Evolutionary conservation across 2,329 filamentous ascomycete genomes (phyloP).

Genomic region (Raffaelea deltoideospora): DNA sequence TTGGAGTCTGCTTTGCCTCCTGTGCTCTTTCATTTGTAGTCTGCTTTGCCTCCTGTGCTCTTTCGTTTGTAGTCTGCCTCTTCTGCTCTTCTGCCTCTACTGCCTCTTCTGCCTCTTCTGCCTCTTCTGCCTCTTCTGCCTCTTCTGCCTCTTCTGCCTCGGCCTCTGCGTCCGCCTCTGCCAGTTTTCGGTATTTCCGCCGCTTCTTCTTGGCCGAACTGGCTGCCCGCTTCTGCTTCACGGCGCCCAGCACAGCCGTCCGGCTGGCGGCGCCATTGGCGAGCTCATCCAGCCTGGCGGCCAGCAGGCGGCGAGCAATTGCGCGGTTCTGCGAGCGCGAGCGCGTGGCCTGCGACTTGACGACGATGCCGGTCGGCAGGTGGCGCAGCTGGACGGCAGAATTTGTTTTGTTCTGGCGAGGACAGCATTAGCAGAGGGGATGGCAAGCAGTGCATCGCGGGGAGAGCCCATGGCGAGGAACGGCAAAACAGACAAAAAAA

Average conservation of each 20-base stretch:
- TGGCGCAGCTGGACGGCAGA: conserved; percentile 91
- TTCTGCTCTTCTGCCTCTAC: neutral
- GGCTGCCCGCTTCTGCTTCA: conserved; percentile 53
- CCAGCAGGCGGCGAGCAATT: conserved; percentile 64
- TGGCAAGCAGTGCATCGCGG: too few species aligned
- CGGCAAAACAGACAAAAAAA: neutral
- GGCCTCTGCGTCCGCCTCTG: conserved; percentile 4
- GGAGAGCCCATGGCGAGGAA: too few species aligned
- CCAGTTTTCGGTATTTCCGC: conserved; percentile 56
- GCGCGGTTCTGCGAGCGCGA: conserved; percentile 78
- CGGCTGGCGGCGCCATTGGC: conserved; percentile 57
- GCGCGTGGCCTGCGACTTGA: conserved; percentile 87
- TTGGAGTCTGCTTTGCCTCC: neutral
- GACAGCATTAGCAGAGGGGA: conserved; percentile 1
- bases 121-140: conserved; percentile 4
- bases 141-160: conserved; percentile 3
- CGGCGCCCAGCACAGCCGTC: conserved; percentile 45
- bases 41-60: neutral
- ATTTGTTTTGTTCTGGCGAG: conserved; percentile 73
- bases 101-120: conserved; percentile 2
- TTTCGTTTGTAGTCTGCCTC: too few species aligned
- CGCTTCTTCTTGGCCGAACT: conserved; percentile 70
- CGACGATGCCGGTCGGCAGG: conserved; percentile 74
- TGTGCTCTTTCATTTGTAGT: neutral
- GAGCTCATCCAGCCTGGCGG: conserved; percentile 57